Base-by-base conservation (phyloP, 768 basidiomycete species). In the Trametopsis cervina region DNA sequence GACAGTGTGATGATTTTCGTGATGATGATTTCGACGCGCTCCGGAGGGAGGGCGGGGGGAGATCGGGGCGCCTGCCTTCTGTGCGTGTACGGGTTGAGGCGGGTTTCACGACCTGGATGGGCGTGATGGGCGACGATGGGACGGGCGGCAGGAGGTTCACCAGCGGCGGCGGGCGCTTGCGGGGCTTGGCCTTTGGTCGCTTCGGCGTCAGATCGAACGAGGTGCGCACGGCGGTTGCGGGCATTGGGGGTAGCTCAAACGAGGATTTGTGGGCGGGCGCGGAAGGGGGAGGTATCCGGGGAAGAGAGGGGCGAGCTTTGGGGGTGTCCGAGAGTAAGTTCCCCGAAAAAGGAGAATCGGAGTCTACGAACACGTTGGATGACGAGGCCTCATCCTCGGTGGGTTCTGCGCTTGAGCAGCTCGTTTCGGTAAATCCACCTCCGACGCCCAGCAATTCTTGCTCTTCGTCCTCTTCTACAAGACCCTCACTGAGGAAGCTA, bases 381-480 rank as follows among this genome's bases (percentile, higher is more conserved):
- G 59, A 60, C 17, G 55, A 58, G 25, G 50, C 39, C 53, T 57
- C 61, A 44, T 64, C 65, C 26, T 70, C 54, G 46, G 63, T 64
- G 54, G 66, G 58, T 60, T 66, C 47, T 54, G 69, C 49, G 60
- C 58, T 61, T 17, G 62, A 62, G 45, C 60, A 58, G 36, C 56
- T 52, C 0, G 60, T 53, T 1, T 59, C 58, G 36, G 74, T 72
- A 47, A 87, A 88, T 27, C 79, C 76, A 46, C 82, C 79, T 45
- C 84, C 81, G 15, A 84, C 62, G 39, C 83, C 83, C 36, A 89
- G 71, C 0, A 89, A 67, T 49, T 81, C 83, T 41, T 77, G 66
- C 60, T 90, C 86, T 60, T 90, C 88, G 18, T 89, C 86, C 53
- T 85, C 85, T 58, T 89, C 89, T 9, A 90, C 78, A 7, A 89